Conservation (phyloP, 139 green algal species). For the Haematococcus lacustris region DNA sequence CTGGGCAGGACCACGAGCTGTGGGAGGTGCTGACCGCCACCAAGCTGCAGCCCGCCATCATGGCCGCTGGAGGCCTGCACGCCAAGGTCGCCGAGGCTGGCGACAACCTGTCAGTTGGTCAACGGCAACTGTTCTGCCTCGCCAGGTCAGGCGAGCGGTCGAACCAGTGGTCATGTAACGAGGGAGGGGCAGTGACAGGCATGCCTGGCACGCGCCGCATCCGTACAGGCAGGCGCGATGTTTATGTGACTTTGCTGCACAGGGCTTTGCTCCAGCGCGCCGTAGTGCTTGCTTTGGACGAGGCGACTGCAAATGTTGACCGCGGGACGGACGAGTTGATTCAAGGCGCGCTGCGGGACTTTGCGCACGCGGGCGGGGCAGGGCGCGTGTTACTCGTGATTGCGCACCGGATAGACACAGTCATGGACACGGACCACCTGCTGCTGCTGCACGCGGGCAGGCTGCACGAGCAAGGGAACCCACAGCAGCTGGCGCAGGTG, state of each 20-base stretch:
- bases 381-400: constrained; percentile 69
- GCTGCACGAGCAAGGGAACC: constrained; percentile 59
- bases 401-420: constrained; percentile 74
- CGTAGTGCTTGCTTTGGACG: constrained; percentile 55
- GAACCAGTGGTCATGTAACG: not conserved
- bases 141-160: constrained; percentile 33
- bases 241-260: not conserved
- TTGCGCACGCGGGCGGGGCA: constrained; percentile 6
- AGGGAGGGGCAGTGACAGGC: not conserved
- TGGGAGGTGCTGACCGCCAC: constrained; percentile 58
- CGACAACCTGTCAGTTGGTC: constrained; percentile 48
- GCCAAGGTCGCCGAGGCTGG: constrained; percentile 54
- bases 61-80: constrained; percentile 36
- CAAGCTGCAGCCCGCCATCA: constrained; percentile 47
- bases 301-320: constrained; percentile 88
- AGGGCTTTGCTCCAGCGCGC: constrained; percentile 56
- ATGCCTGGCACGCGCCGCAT: not conserved
- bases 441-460: constrained; percentile 62
- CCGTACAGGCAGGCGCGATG: not conserved
- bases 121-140: constrained; percentile 77
- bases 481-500: constrained; percentile 32
- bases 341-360: constrained; percentile 39
- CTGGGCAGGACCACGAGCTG: constrained; percentile 44
- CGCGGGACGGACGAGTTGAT: constrained; percentile 69
- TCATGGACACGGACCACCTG: constrained; percentile 77